Conservation (phyloP, 2,329 filamentous ascomycete genomes). For the Xylariaceae sp. region DNA sequence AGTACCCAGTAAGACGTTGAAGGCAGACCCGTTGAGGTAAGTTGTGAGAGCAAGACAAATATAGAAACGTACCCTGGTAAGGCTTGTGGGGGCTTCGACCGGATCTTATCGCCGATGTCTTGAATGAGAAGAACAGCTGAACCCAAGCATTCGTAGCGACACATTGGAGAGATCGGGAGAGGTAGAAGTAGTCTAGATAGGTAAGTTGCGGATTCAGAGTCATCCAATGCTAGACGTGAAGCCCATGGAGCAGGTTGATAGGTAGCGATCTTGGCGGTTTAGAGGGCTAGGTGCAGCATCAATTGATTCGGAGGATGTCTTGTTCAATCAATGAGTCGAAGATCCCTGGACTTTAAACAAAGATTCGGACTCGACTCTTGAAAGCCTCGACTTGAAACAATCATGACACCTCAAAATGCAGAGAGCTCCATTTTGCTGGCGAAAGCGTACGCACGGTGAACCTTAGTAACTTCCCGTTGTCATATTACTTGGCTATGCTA, state of each 20-base stretch:
- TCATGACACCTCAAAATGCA: neutral
- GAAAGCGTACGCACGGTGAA: neutral
- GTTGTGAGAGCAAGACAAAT: neutral
- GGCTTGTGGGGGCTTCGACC: conserved; percentile 23
- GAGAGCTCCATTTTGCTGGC: neutral
- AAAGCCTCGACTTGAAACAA: neutral
- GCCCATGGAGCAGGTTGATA: too few species aligned
- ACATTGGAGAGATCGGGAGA: conserved; percentile 35
- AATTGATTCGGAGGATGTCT: too few species aligned
- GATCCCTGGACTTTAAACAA: too few species aligned
- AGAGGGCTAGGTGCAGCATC: too few species aligned
- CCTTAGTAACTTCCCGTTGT: neutral
- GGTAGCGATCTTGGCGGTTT: too few species aligned
- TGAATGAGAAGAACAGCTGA: conserved; percentile 44
- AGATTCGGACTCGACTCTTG: too few species aligned
- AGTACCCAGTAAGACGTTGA: conserved; percentile 5
- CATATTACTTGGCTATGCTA: neutral
- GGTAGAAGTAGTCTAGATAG: too few species aligned
- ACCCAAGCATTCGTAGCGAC: conserved; percentile 50
- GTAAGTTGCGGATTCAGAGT: too few species aligned
- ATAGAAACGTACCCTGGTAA: conserved; percentile 20
- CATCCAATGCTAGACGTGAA: too few species aligned
- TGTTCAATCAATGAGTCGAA: too few species aligned
- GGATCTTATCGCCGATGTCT: conserved; percentile 37
- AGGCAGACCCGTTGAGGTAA: conserved; percentile 1